Conservation (phyloP, 768 basidiomycete genomes). For the Xerocomus spinulosus region DNA sequence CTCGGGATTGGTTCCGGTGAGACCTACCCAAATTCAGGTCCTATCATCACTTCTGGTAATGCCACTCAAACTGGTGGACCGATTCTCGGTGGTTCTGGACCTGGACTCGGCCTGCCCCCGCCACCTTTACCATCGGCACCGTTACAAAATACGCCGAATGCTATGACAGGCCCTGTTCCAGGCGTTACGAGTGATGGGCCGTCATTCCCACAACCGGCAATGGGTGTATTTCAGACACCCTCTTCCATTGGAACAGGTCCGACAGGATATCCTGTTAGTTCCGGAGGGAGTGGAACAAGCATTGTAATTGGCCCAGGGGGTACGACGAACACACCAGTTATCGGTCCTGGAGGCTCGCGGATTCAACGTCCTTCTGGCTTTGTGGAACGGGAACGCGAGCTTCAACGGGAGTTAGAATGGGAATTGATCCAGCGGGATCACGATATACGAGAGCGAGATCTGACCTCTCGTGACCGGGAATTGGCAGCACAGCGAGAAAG, state of each 20-base stretch:
- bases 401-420: constrained; percentile 23
- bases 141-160: constrained; percentile 8
- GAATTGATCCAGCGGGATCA: constrained; percentile 29
- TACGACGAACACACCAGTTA: constrained; percentile 12
- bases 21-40: constrained; percentile 14
- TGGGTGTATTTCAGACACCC: constrained; percentile 27
- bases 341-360: constrained; percentile 18
- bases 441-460: constrained; percentile 23
- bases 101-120: constrained; percentile 4
- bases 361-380: constrained; percentile 22
- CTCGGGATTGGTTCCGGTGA: constrained; percentile 16
- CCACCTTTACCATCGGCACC: constrained; percentile 5
- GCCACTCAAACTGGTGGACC: constrained; percentile 8
- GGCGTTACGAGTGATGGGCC: constrained; percentile 16
- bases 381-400: constrained; percentile 32
- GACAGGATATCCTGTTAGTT: constrained; percentile 19
- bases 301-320: constrained; percentile 26
- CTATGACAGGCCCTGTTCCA: constrained; percentile 9
- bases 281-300: constrained; percentile 17
- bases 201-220: constrained; percentile 22
- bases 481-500: constrained; percentile 17
- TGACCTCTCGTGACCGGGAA: constrained; percentile 20
- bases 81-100: constrained; percentile 8
- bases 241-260: constrained; percentile 18
- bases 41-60: constrained; percentile 8